Conservation (phyloP, 768 basidiomycete species). For the Hericium rajendrae region DNA sequence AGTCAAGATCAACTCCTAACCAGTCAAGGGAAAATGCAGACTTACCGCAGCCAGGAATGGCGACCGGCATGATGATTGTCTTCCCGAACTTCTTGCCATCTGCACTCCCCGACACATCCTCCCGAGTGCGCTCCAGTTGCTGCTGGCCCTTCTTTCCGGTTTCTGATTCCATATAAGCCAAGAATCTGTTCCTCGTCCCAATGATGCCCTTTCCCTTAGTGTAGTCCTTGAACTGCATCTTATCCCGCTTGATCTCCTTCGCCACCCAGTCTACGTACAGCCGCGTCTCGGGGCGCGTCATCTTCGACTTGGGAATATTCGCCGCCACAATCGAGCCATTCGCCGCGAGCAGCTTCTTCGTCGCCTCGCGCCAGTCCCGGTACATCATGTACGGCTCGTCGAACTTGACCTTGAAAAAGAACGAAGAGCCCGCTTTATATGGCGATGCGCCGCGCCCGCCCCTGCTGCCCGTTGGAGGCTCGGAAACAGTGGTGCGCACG, state of each 20-base stretch:
- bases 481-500: conserved; percentile 62
- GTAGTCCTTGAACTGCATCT: conserved; percentile 50
- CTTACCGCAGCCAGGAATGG: conserved; percentile 89
- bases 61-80: conserved; percentile 81
- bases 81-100: conserved; percentile 39
- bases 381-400: conserved; percentile 99
- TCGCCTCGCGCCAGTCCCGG: conserved; percentile 93
- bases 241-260: conserved; percentile 57
- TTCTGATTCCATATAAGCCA: conserved; percentile 51
- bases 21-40: conserved; percentile 1
- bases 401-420: conserved; percentile 99
- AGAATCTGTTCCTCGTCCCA: conserved; percentile 66
- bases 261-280: conserved; percentile 81
- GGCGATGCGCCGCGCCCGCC: conserved; percentile 35
- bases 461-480: conserved; percentile 27
- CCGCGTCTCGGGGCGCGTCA: conserved; percentile 69
- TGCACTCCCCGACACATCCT: conserved; percentile 11
- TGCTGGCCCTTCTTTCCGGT: conserved; percentile 28
- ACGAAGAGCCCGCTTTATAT: conserved; percentile 70
- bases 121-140: conserved; percentile 22
- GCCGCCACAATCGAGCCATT: conserved; percentile 23
- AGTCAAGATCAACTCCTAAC: not conserved
- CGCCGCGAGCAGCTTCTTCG: conserved; percentile 56
- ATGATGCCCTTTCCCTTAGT: conserved; percentile 78
- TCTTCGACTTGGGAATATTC: conserved; percentile 50